Base-by-base conservation (phyloP, 352 stramenopile genomes). In the Phytophthora uliginosa region DNA sequence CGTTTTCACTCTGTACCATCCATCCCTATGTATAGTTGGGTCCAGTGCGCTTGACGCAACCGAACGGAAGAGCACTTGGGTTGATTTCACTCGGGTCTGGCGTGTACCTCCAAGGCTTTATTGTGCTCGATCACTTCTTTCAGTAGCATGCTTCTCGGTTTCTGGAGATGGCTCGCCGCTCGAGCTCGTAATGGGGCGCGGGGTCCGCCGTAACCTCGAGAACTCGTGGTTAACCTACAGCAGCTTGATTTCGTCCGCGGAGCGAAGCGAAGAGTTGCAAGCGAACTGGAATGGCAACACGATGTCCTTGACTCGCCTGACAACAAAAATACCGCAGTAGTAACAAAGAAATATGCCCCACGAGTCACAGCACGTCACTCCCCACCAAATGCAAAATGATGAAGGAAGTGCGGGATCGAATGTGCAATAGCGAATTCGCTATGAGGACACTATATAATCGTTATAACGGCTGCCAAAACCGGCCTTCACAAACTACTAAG, bases 381-480 rank as follows among this genome's bases (percentile, higher is more conserved):
- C 6, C 36, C 18, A 15, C 12, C 15, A 42, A 15, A 5, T 42
- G 36, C 36, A 17, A 4, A 4, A 17, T 5, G 7, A 15, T 10
- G 28, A 33, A 63, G 31, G 7, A 52, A 26, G 58, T 10, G 45
- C 6, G 12, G 15, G 18, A 7, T 8, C 4, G 45, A 24, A 51
- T 7, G 18, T 24, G n/a, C 45, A 51, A 22, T 51, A 51, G 45
- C 45, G 45, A 36, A 56, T 33, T 4, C 36, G 36, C 36, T 42
- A 42, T 15, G 36, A 18, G 36, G 50, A 20, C 13, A 34, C 50
- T 24, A 68, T 66, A 65, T 63, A 63, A 72, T 69, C 47, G 60
- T 73, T 63, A 63, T 66, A 74, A 76, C 40, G 18, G 69, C n/a
- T 51, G 18, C 53, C 20, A 71, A 58, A 63, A 57, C 42, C 13